Base-by-base conservation (phyloP, 352 stramenopile species). In the Phytophthora macrochlamydospora region DNA sequence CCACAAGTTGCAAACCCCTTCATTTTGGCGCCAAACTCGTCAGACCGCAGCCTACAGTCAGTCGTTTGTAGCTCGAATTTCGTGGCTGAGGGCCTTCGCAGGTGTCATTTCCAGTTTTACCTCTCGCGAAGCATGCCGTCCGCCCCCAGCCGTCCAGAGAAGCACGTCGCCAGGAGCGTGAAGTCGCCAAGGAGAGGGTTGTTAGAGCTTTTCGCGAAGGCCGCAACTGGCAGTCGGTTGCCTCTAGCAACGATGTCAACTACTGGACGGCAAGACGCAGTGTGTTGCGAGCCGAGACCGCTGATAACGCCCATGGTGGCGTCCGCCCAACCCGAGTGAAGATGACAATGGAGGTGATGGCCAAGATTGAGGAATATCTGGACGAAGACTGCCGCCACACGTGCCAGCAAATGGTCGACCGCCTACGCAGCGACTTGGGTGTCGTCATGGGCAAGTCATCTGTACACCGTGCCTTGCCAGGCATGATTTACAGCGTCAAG, bases 401-500 rank as follows among this genome's bases (percentile, higher is more conserved):
- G 8, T 24, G 38, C 67, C 0, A 28, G 7, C 1, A 4, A 54
- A 40, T 40, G 35, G 0, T 6, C 35, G 60, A 74, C 42, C 33
- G 46, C 0, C 30, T 72, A 1, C 33, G 4, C 1, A 50, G 14
- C 14, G 65, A 75, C 12, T 8, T 69, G 7, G 32, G 46, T 14
- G 24, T 74, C 2, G 4, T 4, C 0, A 60, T 69, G 1, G 46
- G 50, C 4, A 73, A 42, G 11, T 46, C 51, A 0, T 54, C 62
- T 2, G 32, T 70, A 1, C 65, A 78, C 28, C 28, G 61, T 3
- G 51, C 54, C 0, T 38, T 71, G 1, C 56, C 72, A 28, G 43
- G 58, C 11, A 73, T 78, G 66, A 13, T 75, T 1, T 73, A 73
- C 56, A 54, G 11, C 6, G 13, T 44, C 2, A 75, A 78, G 29